Evolutionary conservation across 768 basidiomycete genomes (phyloP).

Genomic region (Naganishia kalamii): DNA sequence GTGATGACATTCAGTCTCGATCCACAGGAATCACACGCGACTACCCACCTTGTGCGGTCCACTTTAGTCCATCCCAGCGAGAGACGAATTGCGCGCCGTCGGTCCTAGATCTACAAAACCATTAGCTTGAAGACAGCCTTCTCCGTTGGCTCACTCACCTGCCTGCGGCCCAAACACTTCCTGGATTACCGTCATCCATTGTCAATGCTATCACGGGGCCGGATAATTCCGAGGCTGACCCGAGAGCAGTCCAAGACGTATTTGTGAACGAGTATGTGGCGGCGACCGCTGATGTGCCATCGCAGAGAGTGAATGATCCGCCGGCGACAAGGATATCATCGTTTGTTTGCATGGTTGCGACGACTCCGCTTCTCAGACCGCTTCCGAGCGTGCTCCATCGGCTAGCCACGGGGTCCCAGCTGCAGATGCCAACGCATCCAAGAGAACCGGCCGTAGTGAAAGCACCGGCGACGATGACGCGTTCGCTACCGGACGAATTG

Average conservation of each 20-base stretch:
- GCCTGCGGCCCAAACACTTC: conserved; percentile 86
- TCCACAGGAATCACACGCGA: background rate
- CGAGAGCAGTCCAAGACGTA: conserved; percentile 60
- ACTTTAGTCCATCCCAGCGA: conserved; percentile 76
- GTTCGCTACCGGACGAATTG: background rate
- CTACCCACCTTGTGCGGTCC: conserved; percentile 61
- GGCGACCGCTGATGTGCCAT: conserved; percentile 63
- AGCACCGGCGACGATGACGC: conserved; percentile 75
- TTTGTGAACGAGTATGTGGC: conserved; percentile 67
- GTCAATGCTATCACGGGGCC: conserved; percentile 86
- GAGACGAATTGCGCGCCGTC: conserved; percentile 64
- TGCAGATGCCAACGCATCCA: conserved; percentile 70
- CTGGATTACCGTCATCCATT: conserved; percentile 69
- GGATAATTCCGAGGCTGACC: conserved; percentile 55
- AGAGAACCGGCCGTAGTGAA: conserved; percentile 73
- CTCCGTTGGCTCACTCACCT: conserved; percentile 52
- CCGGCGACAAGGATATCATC: conserved; percentile 68
- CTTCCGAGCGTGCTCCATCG: conserved; percentile 75
- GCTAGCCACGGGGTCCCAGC: conserved; percentile 60
- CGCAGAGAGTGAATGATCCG: conserved; percentile 67
- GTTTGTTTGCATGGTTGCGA: conserved; percentile 53
- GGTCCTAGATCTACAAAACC: conserved; percentile 48
- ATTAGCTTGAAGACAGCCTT: conserved; percentile 29
- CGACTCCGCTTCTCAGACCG: conserved; percentile 70
- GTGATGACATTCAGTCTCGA: background rate